A percentile compares a stretch with the other conserved stretches of the same genome.
Conservation (phyloP, 306 rosid species). For the Glycine tomentella region DNA sequence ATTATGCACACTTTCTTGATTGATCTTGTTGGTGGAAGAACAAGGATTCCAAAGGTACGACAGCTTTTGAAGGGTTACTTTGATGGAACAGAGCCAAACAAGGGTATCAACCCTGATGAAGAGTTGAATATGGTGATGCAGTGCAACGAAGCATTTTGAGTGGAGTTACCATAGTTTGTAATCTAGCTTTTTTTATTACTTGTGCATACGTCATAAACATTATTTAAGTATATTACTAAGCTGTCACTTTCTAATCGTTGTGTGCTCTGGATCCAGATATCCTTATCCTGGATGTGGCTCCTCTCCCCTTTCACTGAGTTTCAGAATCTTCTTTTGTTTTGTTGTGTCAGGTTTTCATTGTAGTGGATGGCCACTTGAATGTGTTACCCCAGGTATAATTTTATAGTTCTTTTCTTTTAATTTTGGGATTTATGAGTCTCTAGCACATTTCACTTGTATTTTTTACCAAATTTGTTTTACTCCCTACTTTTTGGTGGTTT, state of each 20-base stretch:
- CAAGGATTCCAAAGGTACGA: slow-evolving; percentile 95
- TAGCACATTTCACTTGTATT: no score
- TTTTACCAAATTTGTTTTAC: no score
- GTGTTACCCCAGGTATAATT: no score
- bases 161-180: slow-evolving; percentile 66
- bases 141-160: slow-evolving; percentile 98
- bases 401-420: no score
- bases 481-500: no score
- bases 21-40: slow-evolving; percentile 96
- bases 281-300: slow-evolving; percentile 97
- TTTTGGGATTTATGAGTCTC: no score
- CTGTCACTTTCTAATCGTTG: not conserved
- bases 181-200: not conserved
- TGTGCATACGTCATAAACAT: not conserved
- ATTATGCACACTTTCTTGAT: no score
- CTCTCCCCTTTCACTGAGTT: slow-evolving; percentile 44
- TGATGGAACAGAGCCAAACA: slow-evolving; percentile 96
- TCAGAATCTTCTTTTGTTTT: no score
- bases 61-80: slow-evolving; percentile 94
- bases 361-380: no score
- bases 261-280: slow-evolving; percentile 62
- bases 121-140: slow-evolving; percentile 97
- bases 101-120: slow-evolving; percentile 98
- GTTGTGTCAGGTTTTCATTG: no score
- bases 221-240: not conserved